A percentile compares a stretch with the other conserved stretches of the same genome.
These are phyloP conservation scores for Trapa incisa DNA, from an alignment of 345 rosid species.

Conservation along the genomic window DNA sequence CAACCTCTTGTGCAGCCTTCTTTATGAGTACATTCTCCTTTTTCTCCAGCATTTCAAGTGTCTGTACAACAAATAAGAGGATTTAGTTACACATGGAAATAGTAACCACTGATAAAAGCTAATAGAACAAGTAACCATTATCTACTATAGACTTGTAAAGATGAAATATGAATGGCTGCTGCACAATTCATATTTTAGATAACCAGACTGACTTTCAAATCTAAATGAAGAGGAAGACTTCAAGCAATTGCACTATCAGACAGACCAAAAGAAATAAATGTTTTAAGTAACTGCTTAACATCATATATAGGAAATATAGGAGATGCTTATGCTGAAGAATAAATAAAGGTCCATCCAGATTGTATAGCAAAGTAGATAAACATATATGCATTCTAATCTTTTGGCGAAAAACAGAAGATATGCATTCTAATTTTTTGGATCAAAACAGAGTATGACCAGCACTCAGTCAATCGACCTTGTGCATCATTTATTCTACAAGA, in stretches of 20 bases:
- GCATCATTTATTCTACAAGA: not conserved
- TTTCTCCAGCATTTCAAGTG: slow-evolving; percentile 88
- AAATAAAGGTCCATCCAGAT: no score
- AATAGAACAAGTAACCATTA: not conserved
- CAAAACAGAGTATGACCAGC: not conserved
- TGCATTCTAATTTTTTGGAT: no score
- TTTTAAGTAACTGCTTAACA: not conserved
- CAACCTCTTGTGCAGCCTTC: slow-evolving; percentile 64
- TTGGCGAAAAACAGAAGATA: no score
- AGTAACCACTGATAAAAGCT: not conserved
- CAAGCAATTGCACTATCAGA: not conserved
- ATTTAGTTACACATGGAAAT: not conserved
- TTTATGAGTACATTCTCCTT: slow-evolving; percentile 71
- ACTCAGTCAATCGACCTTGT: not conserved
- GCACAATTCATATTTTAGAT: not conserved
- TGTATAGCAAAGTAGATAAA: not conserved
- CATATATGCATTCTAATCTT: not conserved
- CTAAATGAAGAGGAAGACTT: not conserved
- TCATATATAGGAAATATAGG: not conserved
- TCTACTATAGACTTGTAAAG: not conserved
- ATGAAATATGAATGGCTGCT: not conserved
- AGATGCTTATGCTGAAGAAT: not conserved
- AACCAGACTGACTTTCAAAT: not conserved
- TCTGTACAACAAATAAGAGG: slow-evolving; percentile 23
- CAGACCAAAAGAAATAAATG: not conserved